Base-by-base conservation (phyloP, 2,329 filamentous ascomycete genomes). In the Nigrograna mackinnonii region DNA sequence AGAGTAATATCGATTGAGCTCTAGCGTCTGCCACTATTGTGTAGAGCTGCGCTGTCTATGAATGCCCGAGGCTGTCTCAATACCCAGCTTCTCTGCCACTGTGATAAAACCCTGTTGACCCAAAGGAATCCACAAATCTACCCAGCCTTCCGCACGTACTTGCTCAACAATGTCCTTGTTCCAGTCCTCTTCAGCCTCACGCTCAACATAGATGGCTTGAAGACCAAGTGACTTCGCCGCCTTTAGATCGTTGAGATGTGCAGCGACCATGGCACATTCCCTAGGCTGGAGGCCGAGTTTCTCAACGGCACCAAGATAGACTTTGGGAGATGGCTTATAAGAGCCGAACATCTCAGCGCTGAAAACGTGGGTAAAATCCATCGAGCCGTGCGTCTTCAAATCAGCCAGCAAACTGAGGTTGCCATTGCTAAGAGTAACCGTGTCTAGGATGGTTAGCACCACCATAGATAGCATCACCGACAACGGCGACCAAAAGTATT, bases 221-320 rank as follows among this genome's bases (percentile, higher is more conserved):
- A 91, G 70, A 0, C 89, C 89, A 46, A 74, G 77, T 2, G 57
- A 61, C 54, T 82, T 82, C 4, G 89, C 89, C 0, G 79, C 85
- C 46, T 80, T 71, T 41, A 94, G 68, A 66, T 92, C 89, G 5
- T 59, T 65, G 44, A 92, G 69, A 68, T 92, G 88, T 26, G 88
- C 84, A 13, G 89, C 89, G 16, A 94, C 86, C 80, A 94, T 83
- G 16, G 82, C 86, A 43, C 89, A 85, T 58, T 91, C 76, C 2
- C 64, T 62, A 0, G 84, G 79, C 46, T 77, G 54, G 31, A 84
- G 47, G 0, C 78, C 80, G 39, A 91, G 67, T 50, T 72, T 74
- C 43, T 73, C 66, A 2, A 76, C 86, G 0, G 85, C 87, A 4
- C 88, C 87, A 1, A 79, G 74, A 59, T 94, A 94, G 2, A 85